Evolutionary conservation across 2,329 filamentous ascomycete genomes (phyloP).

Genomic region (Diaporthe ilicicola): DNA sequence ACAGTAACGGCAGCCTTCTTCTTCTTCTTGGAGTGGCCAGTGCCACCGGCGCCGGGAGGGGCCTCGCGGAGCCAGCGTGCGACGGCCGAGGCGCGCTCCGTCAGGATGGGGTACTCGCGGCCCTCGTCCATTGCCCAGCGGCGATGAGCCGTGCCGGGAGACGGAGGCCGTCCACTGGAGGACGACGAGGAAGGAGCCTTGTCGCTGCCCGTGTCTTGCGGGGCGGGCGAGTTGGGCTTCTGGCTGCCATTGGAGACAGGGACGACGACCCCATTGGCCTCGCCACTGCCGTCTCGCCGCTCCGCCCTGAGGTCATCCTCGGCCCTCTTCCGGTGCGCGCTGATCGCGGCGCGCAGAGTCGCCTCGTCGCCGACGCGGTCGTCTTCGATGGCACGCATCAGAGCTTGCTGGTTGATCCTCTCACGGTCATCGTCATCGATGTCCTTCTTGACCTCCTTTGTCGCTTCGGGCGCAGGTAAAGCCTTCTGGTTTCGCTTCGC

Average conservation of each 20-base stretch:
- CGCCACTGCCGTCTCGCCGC: conserved; percentile 31
- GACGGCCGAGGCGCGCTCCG: conserved; percentile 74
- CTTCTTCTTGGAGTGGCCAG: conserved; percentile 42
- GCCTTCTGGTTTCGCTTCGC: conserved; percentile 46
- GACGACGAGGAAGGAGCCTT: neutral
- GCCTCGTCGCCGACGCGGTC: conserved; percentile 74
- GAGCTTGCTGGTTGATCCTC: conserved; percentile 69
- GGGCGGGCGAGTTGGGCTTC: neutral
- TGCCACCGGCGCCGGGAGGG: conserved; percentile 47
- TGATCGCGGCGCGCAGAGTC: conserved; percentile 69
- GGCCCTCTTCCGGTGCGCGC: conserved; percentile 65
- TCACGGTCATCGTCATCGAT: conserved; percentile 44
- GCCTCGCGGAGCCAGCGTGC: conserved; percentile 74
- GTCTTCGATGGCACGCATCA: conserved; percentile 73
- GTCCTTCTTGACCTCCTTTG: conserved; percentile 57
- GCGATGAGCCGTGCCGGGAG: conserved; percentile 46
- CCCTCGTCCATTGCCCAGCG: conserved; percentile 72
- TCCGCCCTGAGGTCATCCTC: conserved; percentile 58
- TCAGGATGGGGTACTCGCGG: conserved; percentile 74
- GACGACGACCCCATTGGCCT: conserved; percentile 24
- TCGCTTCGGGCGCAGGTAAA: conserved; percentile 46
- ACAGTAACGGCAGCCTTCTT: conserved; percentile 42
- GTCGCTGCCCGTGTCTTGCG: neutral
- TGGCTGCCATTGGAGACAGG: conserved; percentile 1
- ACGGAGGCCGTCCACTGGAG: neutral